Conservation (phyloP, 2,329 filamentous ascomycete genomes). For the Neonectria punicea region DNA sequence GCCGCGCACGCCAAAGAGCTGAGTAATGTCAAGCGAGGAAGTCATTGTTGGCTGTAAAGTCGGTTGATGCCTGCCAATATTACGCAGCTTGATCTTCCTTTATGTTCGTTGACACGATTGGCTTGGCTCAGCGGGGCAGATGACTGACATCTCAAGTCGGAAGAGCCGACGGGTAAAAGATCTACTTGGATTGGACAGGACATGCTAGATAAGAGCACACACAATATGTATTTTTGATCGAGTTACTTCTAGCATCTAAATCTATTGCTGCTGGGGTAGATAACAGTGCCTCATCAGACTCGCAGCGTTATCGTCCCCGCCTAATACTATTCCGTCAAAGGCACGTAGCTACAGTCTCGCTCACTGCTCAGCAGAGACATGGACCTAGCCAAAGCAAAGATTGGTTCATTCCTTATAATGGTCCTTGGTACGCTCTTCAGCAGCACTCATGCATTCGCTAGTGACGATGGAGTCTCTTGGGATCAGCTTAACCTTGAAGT, state of each 20-base stretch:
- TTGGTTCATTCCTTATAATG: constrained; percentile 55
- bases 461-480: constrained; percentile 56
- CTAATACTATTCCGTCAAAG: neutral
- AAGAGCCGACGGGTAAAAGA: neutral
- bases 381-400: no score
- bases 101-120: neutral
- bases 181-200: neutral
- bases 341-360: neutral
- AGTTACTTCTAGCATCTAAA: neutral
- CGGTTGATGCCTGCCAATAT: neutral
- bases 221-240: neutral
- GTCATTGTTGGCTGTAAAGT: constrained; percentile 15
- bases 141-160: neutral
- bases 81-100: neutral
- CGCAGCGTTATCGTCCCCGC: neutral
- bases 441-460: constrained; percentile 53
- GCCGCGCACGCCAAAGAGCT: constrained; percentile 44
- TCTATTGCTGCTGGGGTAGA: neutral
- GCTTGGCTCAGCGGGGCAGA: neutral
- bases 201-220: neutral
- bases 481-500: constrained; percentile 67
- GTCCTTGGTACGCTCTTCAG: constrained; percentile 57
- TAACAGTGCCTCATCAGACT: neutral
- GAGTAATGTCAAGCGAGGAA: constrained; percentile 22
- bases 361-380: no score